Evolutionary conservation across 805 yeast species (phyloP).

Genomic region (Starmera quercuum): DNA sequence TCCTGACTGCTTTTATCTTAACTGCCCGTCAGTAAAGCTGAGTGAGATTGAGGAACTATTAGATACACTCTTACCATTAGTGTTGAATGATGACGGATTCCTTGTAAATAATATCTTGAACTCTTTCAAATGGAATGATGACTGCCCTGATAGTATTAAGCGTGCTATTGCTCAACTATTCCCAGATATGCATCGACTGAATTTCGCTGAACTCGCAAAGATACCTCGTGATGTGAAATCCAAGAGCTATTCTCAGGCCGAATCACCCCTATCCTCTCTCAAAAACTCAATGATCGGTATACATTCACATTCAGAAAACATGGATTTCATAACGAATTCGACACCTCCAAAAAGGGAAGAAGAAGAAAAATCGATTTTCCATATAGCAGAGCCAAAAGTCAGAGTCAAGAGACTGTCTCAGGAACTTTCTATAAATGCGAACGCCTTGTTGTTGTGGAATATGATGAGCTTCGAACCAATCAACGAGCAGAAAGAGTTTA

Average conservation of each 20-base stretch:
- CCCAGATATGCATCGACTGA: conserved; percentile 16
- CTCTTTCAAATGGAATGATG: conserved; percentile 1
- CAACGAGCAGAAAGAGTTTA: conserved; percentile 41
- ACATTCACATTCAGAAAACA: neutral
- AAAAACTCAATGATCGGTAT: conserved; percentile 4
- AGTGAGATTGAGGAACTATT: conserved; percentile 18
- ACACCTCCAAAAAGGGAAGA: conserved; percentile 1
- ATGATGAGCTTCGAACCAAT: conserved; percentile 49
- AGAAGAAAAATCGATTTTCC: conserved; percentile 16
- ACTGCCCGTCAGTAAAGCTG: conserved; percentile 24
- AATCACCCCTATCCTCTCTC: conserved; percentile 14
- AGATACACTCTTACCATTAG: neutral
- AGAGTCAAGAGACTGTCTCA: conserved; percentile 29
- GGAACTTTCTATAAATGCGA: conserved; percentile 36
- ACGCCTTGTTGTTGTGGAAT: conserved; percentile 48
- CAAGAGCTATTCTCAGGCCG: conserved; percentile 3
- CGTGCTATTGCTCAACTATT: conserved; percentile 20
- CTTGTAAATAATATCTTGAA: conserved; percentile 7
- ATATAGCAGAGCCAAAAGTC: conserved; percentile 27
- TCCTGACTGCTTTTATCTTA: conserved; percentile 42
- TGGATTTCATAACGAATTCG: neutral
- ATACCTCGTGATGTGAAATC: neutral
- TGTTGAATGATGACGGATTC: conserved; percentile 12
- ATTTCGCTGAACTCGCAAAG: conserved; percentile 15
- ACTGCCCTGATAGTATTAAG: conserved; percentile 11